Conservation (phyloP, 768 basidiomycete genomes). For the Boletellus sp. region DNA sequence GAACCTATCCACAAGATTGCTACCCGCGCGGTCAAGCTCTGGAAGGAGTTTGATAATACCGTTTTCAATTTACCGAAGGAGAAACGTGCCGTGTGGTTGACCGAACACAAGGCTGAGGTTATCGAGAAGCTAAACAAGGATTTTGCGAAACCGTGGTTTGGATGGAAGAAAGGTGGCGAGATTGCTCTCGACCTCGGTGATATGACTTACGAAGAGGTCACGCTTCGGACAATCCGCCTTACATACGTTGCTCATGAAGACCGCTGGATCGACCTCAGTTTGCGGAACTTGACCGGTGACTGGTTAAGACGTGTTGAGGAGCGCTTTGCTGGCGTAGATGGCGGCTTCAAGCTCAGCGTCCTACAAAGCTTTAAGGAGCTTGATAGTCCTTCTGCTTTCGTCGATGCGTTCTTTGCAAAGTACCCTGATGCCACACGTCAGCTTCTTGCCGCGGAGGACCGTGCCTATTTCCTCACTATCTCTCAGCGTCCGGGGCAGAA, state of each 20-base stretch:
- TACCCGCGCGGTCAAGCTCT: slow-evolving; percentile 92
- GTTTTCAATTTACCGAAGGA: slow-evolving; percentile 96
- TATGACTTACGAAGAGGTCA: slow-evolving; percentile 98
- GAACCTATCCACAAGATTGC: slow-evolving; percentile 99
- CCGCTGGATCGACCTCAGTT: slow-evolving; percentile 89
- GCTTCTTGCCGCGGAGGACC: slow-evolving; percentile 88
- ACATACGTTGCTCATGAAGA: slow-evolving; percentile 92
- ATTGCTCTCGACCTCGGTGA: slow-evolving; percentile 85
- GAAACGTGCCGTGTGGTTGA: slow-evolving; percentile 87
- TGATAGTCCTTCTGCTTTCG: slow-evolving; percentile 75
- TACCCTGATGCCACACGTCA: slow-evolving; percentile 83
- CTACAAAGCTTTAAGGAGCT: slow-evolving; percentile 80
- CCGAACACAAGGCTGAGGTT: slow-evolving; percentile 82
- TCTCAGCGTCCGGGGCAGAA: slow-evolving; percentile 96
- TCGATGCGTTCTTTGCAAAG: slow-evolving; percentile 77
- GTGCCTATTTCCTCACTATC: slow-evolving; percentile 94
- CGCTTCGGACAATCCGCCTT: slow-evolving; percentile 83
- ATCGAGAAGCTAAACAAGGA: slow-evolving; percentile 91
- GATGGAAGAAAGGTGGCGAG: slow-evolving; percentile 87
- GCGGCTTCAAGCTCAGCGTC: slow-evolving; percentile 75
- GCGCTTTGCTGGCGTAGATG: slow-evolving; percentile 88
- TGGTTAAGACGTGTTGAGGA: slow-evolving; percentile 96
- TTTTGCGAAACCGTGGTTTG: slow-evolving; percentile 97
- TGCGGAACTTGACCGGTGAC: slow-evolving; percentile 93
- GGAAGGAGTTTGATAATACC: slow-evolving; percentile 98